phyloP scores from a whole-genome alignment of 2,329 filamentous ascomycete species.

The Trichophyton verrucosum region DNA sequence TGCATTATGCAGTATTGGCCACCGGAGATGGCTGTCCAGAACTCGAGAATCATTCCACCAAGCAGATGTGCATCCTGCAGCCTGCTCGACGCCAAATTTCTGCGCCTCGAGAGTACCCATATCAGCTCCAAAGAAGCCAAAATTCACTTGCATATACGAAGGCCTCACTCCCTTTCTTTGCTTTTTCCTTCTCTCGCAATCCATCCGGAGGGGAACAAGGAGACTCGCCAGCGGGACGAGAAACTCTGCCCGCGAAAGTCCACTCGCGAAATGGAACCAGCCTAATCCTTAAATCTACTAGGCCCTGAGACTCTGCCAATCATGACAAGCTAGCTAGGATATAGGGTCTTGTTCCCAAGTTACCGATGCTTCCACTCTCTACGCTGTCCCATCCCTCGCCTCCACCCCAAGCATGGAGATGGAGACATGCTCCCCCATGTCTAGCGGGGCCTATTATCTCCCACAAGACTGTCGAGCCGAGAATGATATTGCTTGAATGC shows the following conservation, averaged over 20 bases:
- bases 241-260: neutral
- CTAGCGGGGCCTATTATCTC: neutral
- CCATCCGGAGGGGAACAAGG: neutral
- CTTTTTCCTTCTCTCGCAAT: neutral
- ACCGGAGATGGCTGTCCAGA: neutral
- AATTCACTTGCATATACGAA: neutral
- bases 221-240: neutral
- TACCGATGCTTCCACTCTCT: neutral
- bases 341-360: neutral
- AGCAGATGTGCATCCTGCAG: neutral
- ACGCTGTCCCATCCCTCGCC: too few relatives aligned
- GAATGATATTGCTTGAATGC: neutral
- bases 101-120: neutral
- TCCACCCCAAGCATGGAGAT: neutral
- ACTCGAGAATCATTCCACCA: neutral
- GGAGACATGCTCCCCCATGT: neutral
- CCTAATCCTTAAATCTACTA: constrained; percentile 1
- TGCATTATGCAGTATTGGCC: neutral
- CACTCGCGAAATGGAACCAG: constrained; percentile 1
- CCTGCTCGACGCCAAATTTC: neutral
- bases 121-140: neutral
- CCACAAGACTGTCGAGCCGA: neutral
- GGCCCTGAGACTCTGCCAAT: neutral
- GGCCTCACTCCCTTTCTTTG: neutral
- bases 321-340: neutral